Percentiles rank a stretch among this genome's conserved stretches.
phyloP scores from a whole-genome alignment of 2,329 filamentous ascomycete species.

The Alternaria viburni region DNA sequence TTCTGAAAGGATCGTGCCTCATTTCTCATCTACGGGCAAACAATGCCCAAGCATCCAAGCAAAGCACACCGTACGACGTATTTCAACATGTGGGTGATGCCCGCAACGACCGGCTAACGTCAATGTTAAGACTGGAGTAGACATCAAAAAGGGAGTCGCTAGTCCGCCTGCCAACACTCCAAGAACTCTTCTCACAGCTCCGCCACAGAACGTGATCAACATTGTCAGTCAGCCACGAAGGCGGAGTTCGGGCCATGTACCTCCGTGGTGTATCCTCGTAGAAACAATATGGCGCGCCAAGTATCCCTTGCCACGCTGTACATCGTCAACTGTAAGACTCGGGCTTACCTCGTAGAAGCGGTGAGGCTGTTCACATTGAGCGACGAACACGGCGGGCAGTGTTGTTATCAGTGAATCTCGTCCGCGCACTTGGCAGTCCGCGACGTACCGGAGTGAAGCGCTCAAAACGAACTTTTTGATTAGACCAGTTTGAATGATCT shows the following conservation, averaged over 20 bases:
- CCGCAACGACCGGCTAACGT: too few relatives aligned
- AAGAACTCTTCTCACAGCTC: not conserved
- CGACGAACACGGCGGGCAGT: not conserved
- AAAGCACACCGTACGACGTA: too few relatives aligned
- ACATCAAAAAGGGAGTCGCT: too few relatives aligned
- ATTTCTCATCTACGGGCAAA: too few relatives aligned
- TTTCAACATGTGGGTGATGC: too few relatives aligned
- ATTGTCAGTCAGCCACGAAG: not conserved
- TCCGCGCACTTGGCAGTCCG: not conserved
- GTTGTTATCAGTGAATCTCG: not conserved
- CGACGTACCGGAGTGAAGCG: not conserved
- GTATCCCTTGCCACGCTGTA: not conserved
- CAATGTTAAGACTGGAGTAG: too few relatives aligned
- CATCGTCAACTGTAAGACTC: not conserved
- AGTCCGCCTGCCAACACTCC: not conserved
- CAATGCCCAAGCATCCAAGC: too few relatives aligned
- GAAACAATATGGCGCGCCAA: not conserved
- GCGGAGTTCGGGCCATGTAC: not conserved
- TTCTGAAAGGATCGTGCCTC: too few relatives aligned
- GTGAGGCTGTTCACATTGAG: not conserved
- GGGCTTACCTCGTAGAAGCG: not conserved
- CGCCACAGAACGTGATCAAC: not conserved
- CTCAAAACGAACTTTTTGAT: not conserved
- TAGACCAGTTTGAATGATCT: not conserved
- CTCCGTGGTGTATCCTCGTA: conserved; percentile 1